Evolutionary conservation across 306 rosid species (phyloP), one percentile per base, ranked within the genome.

Genomic region (Inga oerstediana): DNA sequence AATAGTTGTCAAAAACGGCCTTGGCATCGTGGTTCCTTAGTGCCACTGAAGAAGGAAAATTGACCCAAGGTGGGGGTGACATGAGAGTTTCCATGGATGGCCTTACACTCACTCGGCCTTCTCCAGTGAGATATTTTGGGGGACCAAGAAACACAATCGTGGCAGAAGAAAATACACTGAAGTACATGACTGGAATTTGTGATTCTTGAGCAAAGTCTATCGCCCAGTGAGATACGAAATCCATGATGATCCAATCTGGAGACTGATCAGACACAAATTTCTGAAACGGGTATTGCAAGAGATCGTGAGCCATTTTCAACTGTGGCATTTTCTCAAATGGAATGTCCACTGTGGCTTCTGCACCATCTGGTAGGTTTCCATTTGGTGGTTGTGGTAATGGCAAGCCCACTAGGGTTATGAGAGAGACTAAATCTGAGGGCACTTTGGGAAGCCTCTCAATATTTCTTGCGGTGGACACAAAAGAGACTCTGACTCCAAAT

Each of bases 261-360:
- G 34, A 10, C 24, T 59, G 34, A 3, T 59, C 32, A 22, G 66
- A 0, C 0, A n/a, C 34, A 24, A 22, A 24, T 22, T 10, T 22
- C 1, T 59, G 66, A 59, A 59, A 59, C 4, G 20, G 77, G 8
- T 74, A 0, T 44, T 74, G 77, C n/a, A 84, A 39, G 4, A 59
- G 41, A 46, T 87, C 85, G 43, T 66, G 74, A 32, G 82, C 86
- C 17, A 16, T 0, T 24, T 61, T 67, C 14, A 81, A 48, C 69
- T 84, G 54, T 12, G 66, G 65, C 15, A 51, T 20, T 48, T 81
- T 71, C 9, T 78, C 80, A 32, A 76, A n/a, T 52, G 90, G 84
- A 46, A 84, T 30, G 41, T 82, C 86, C 12, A 71, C 1, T 0
- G 83, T 52, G 4, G 90, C 86, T 64, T 87, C 88, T 27, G 85